phyloP scores from a whole-genome alignment of 2,329 filamentous ascomycete species.

The Purpureocillium lavendulum region DNA sequence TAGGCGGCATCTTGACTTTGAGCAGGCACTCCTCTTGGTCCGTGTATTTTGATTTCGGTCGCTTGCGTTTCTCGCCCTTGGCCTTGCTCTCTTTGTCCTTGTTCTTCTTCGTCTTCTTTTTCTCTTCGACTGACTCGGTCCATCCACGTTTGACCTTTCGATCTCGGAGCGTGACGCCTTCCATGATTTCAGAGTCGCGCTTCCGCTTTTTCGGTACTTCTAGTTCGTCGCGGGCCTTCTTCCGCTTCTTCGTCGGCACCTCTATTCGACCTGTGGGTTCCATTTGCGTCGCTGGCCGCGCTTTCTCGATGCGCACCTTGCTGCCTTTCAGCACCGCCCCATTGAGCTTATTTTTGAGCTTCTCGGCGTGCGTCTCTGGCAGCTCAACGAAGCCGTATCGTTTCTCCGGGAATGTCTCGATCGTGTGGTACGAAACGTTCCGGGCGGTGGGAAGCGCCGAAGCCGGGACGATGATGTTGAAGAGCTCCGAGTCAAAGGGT shows the following conservation, averaged over 20 bases:
- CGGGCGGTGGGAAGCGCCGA: constrained; percentile 57
- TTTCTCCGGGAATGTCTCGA: constrained; percentile 84
- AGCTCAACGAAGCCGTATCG: constrained; percentile 87
- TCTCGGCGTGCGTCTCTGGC: constrained; percentile 75
- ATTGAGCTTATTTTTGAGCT: constrained; percentile 83
- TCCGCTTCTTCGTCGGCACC: constrained; percentile 18
- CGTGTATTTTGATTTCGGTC: constrained; percentile 68
- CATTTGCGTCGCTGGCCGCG: constrained; percentile 46
- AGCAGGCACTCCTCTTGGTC: constrained; percentile 76
- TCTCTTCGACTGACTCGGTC: constrained; percentile 59
- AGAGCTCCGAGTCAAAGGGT: constrained; percentile 69
- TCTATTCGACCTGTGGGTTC: constrained; percentile 25
- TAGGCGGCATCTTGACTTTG: constrained; percentile 62
- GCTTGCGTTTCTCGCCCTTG: constrained; percentile 48
- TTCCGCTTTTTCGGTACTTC: constrained; percentile 39
- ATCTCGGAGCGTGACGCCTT: constrained; percentile 64
- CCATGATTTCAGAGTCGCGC: constrained; percentile 39
- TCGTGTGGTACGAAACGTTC: constrained; percentile 78
- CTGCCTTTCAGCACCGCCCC: constrained; percentile 75
- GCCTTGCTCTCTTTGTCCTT: constrained; percentile 40
- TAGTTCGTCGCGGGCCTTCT: constrained; percentile 26
- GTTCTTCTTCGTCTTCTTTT: constrained; percentile 37
- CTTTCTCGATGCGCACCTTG: constrained; percentile 79
- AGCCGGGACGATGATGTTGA: constrained; percentile 63
- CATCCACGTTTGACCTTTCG: constrained; percentile 84